phyloP scores from a whole-genome alignment of 352 stramenopile species.

The Phytopythium sindhum region DNA sequence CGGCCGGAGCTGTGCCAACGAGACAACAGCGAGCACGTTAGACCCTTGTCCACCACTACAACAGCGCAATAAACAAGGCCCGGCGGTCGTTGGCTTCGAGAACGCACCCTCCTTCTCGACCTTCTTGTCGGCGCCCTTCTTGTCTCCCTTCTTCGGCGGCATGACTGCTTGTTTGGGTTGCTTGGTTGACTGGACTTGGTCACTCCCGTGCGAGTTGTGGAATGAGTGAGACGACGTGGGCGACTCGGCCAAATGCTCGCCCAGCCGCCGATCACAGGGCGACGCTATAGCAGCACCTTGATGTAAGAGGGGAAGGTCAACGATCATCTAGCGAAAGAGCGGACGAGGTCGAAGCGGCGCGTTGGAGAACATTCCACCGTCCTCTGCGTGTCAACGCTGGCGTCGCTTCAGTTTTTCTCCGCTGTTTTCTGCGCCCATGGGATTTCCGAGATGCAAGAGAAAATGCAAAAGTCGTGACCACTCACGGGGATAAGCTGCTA shows the following conservation, averaged over 20 bases:
- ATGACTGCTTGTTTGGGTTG: conserved; percentile 12
- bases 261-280: neutral
- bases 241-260: neutral
- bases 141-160: conserved; percentile 28
- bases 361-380: neutral
- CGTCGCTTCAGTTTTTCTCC: neutral
- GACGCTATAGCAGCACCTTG: too few relatives aligned
- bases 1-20: conserved; percentile 19
- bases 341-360: neutral
- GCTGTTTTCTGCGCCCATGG: neutral
- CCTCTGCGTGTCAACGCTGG: neutral
- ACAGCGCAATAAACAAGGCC: neutral
- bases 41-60: neutral
- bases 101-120: conserved; percentile 28
- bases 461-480: neutral
- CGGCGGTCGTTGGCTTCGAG: neutral
- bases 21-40: neutral
- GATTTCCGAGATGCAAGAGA: neutral
- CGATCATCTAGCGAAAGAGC: too few relatives aligned
- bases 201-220: conserved; percentile 1
- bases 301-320: neutral
- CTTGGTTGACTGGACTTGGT: conserved; percentile 4
- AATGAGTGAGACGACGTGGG: too few relatives aligned
- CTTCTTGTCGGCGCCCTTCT: conserved; percentile 27
- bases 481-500: neutral